Conservation (phyloP, 192 early-diverging fungal species). For the Phlyctochytrium bullatum region DNA sequence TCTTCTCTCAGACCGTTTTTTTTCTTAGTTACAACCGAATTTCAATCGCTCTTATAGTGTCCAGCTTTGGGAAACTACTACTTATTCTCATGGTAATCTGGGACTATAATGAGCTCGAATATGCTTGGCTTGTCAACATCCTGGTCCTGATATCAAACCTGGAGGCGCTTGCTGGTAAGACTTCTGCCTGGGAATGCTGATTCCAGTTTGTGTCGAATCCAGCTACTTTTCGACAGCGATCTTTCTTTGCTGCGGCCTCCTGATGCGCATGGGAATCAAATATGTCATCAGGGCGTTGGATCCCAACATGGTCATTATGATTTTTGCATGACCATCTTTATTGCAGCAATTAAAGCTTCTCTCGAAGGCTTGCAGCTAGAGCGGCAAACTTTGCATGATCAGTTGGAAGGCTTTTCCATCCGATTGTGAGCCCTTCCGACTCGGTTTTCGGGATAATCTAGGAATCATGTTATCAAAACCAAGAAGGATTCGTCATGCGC, state of each 20-base stretch:
- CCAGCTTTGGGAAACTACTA: conserved; percentile 83
- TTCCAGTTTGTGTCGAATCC: background rate
- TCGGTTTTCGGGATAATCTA: conserved; percentile 57
- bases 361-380: conserved; percentile 27
- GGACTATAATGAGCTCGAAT: conserved; percentile 81
- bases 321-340: background rate
- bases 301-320: background rate
- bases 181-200: background rate
- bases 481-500: background rate
- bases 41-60: conserved; percentile 68
- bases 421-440: conserved; percentile 68
- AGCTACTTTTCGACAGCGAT: background rate
- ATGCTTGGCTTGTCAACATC: conserved; percentile 71
- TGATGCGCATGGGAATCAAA: background rate
- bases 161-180: conserved; percentile 19
- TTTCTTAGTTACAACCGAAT: conserved; percentile 64
- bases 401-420: conserved; percentile 61
- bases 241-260: background rate
- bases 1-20: too few relatives aligned
- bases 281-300: background rate
- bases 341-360: conserved; percentile 9
- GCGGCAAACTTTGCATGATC: conserved; percentile 47
- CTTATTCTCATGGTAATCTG: conserved; percentile 88
- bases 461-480: conserved; percentile 20
- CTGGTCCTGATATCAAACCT: conserved; percentile 24